phyloP scores from a whole-genome alignment of 768 basidiomycete genomes.

The Pholiota microspora region DNA sequence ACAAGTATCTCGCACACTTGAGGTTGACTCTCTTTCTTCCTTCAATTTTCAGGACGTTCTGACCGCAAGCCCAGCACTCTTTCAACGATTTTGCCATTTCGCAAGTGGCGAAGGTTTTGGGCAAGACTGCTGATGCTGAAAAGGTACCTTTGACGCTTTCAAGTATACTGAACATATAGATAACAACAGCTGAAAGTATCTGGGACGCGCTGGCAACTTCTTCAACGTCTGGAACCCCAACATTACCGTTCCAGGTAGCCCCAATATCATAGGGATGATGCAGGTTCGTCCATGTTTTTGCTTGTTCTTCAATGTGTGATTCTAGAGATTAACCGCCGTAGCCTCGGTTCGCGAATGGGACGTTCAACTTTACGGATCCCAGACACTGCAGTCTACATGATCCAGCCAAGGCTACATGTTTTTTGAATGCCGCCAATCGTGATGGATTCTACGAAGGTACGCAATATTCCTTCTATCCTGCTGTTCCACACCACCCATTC shows the following conservation, averaged over 20 bases:
- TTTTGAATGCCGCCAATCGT: slow-evolving; percentile 49
- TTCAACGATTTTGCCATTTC: slow-evolving; percentile 66
- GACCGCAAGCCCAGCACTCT: slow-evolving; percentile 39
- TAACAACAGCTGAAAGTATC: slow-evolving; percentile 43
- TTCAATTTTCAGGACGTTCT: neutral
- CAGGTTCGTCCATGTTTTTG: slow-evolving; percentile 36
- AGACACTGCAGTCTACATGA: slow-evolving; percentile 66
- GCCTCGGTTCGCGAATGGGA: slow-evolving; percentile 55
- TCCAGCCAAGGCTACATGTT: slow-evolving; percentile 55
- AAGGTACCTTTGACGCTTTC: slow-evolving; percentile 36
- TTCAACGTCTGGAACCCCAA: slow-evolving; percentile 60
- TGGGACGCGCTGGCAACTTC: slow-evolving; percentile 53
- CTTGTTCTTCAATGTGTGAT: neutral
- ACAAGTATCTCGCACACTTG: slow-evolving; percentile 60
- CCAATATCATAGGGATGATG: slow-evolving; percentile 55
- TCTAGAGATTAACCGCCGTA: slow-evolving; percentile 18
- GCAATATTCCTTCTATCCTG: too few species aligned
- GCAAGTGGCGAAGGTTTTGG: slow-evolving; percentile 57
- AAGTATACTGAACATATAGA: neutral
- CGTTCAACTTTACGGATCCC: slow-evolving; percentile 64
- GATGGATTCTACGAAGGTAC: slow-evolving; percentile 65
- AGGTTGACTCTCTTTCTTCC: slow-evolving; percentile 33
- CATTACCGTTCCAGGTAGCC: slow-evolving; percentile 45
- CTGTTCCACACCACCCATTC: too few species aligned
- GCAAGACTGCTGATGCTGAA: slow-evolving; percentile 43